Evolutionary conservation across 2,329 filamentous ascomycete species (phyloP), one percentile per base, ranked within the genome.

Genomic region (Colletotrichum musae): DNA sequence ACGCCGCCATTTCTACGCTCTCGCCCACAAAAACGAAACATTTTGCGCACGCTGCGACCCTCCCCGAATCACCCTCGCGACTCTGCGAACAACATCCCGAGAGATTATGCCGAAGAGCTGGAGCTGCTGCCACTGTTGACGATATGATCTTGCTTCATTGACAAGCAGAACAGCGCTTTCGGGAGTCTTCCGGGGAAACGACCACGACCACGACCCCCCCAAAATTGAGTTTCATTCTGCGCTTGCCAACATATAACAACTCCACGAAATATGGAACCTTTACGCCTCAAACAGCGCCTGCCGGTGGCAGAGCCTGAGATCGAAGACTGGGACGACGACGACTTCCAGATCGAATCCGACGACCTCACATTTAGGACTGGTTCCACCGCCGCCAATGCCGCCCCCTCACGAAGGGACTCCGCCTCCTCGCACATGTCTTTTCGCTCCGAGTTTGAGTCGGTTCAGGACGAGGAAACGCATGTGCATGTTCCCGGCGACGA

Each of bases 401-500:
- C 81, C 36, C 81, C 82, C 69, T 87, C 89, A 71, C 88, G 89
- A 70, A 89, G 93, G 72, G 92, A 94, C 75, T 94, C 93, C 18
- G 89, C 92, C 64, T 97, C 95, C 1, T 97, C 93, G 68, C 92
- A 93, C 74, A 83, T 91, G 73, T 97, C 94, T 18, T 89, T 94
- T 75, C 92, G 92, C 74, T 97, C 94, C 63, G 95, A 97, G 77
- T 88, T 94, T 54, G 92, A 94, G 60, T 94, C 92, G 1, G 84
- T 90, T 72, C 88, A 88, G 64, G 93, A 91, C 70, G 94, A 97
- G 75, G 94, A 97, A 80, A 94, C 91, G 85, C 94, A 98, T 74
- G 88, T 98, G 24, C 89, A 95, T 73, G 84, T 98, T 36, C 91
- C 94, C 2, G 93, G 92, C 57, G 93, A 96, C 77, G 95, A 98